Evolutionary conservation across 192 early-diverging fungal species (phyloP), one percentile per base, ranked within the genome.

Genomic region (Allomyces arbusculus): DNA sequence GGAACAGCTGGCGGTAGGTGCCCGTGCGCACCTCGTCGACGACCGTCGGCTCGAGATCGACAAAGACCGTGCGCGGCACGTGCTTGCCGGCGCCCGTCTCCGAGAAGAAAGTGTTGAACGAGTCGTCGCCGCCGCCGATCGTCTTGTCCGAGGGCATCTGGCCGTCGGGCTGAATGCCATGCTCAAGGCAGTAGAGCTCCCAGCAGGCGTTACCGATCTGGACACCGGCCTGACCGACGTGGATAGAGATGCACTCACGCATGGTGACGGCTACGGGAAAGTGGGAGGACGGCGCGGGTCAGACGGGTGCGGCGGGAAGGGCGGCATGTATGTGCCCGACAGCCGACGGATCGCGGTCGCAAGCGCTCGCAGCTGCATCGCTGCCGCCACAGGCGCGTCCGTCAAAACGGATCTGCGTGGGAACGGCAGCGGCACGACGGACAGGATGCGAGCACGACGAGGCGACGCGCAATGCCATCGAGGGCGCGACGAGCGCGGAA

Each of bases 61-160:
- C 94, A 80, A 99, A 95, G 75, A 99, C 91, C 71, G 93, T 92
- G 80, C 96, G 91, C 61, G 94, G 94, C 67, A 97, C 96, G 79
- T 95, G 93, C 87, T 99, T 99, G 73, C 96, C 96, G 74, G 89
- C 82, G 79, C 90, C 89, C 68, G 96, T 96, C 84, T 99, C 96
- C 64, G 89, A 91, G 86, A 99, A 99, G 88, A 99, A 99, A 76
- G 96, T 99, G 80, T 95, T 91, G 79, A 91, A 95, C 65, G 91
- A 94, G 72, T 91, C 89, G 70, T 89, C 86, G 69, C 83, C 80
- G 62, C 82, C 84, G 64, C 81, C 78, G 65, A 85, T 87, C 70
- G 82, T 81, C 80, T 89, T 89, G 76, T 87, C 85, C 26, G 85
- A 84, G 68, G 81, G 82, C 84, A 92, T 80, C 66, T 79, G 80